Evolutionary conservation across 1,284 basidiomycete genomes (phyloP).

Genomic region (Vanrija pseudolonga): DNA sequence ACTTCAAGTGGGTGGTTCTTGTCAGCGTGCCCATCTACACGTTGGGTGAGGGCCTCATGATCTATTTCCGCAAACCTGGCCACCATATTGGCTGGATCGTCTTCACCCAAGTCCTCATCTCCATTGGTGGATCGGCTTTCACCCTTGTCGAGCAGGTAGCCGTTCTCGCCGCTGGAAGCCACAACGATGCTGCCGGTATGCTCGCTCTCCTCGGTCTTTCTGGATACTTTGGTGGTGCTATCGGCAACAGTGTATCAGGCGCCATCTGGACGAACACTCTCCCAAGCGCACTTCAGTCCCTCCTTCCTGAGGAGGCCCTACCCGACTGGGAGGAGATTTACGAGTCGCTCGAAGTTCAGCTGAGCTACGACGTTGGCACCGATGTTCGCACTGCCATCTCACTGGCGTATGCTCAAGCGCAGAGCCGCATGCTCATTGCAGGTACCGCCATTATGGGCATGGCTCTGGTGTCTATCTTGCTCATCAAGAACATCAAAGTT

Average conservation of each 20-base stretch:
- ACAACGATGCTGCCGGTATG: slow-evolving; percentile 49
- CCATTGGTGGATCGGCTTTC: slow-evolving; percentile 47
- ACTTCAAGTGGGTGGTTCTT: slow-evolving; percentile 44
- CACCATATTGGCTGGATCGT: slow-evolving; percentile 25
- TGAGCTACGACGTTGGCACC: slow-evolving; percentile 29
- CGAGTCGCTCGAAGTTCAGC: slow-evolving; percentile 30
- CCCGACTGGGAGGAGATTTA: slow-evolving; percentile 34
- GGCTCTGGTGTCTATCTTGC: slow-evolving; percentile 20
- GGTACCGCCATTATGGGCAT: slow-evolving; percentile 34
- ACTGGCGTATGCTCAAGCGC: slow-evolving; percentile 32
- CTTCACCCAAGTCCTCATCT: slow-evolving; percentile 48
- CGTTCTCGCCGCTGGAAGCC: slow-evolving; percentile 44
- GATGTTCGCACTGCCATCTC: slow-evolving; percentile 31
- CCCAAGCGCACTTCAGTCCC: slow-evolving; percentile 28
- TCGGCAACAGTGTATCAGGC: slow-evolving; percentile 46
- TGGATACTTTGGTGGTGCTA: slow-evolving; percentile 43
- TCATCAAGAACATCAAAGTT: slow-evolving; percentile 41
- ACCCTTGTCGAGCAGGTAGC: slow-evolving; percentile 47
- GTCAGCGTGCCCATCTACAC: slow-evolving; percentile 41
- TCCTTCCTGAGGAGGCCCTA: slow-evolving; percentile 38
- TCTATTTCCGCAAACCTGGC: slow-evolving; percentile 45
- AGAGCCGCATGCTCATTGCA: slow-evolving; percentile 40
- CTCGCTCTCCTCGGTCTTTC: slow-evolving; percentile 46
- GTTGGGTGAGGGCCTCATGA: slow-evolving; percentile 48
- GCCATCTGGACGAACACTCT: slow-evolving; percentile 51